Percentiles rank a stretch among this genome's conserved stretches.
phyloP scores from a whole-genome alignment of 108 stramenopile species.

The Licmophora abbreviata region DNA sequence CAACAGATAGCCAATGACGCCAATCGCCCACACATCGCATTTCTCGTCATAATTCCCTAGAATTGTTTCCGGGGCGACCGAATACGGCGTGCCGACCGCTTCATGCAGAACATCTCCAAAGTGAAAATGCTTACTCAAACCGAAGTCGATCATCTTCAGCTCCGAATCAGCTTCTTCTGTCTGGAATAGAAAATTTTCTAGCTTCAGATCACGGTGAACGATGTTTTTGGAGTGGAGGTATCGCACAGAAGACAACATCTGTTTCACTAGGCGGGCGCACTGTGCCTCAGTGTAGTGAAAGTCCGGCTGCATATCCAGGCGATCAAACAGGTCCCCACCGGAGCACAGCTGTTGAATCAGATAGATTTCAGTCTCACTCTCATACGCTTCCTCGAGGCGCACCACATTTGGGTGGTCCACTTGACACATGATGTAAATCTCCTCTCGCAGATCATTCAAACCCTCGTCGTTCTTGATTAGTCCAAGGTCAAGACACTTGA shows the following conservation, averaged over 20 bases:
- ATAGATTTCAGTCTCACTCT: conserved; percentile 58
- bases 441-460: conserved; percentile 58
- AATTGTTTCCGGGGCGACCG: conserved; percentile 87
- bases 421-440: conserved; percentile 85
- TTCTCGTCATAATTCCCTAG: conserved; percentile 69
- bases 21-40: conserved; percentile 81
- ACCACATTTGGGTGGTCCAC: conserved; percentile 88
- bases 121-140: conserved; percentile 75
- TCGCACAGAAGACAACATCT: conserved; percentile 81
- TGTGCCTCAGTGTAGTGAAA: conserved; percentile 76
- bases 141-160: conserved; percentile 86
- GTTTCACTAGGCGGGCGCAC: conserved; percentile 68
- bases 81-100: conserved; percentile 83
- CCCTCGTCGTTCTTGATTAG: conserved; percentile 51
- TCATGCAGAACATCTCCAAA: conserved; percentile 61
- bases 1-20: conserved; percentile 83
- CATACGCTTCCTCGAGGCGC: conserved; percentile 76
- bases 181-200: conserved; percentile 56
- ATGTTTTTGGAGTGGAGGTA: conserved; percentile 91
- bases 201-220: conserved; percentile 91
- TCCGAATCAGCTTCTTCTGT: conserved; percentile 33
- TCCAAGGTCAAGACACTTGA: conserved; percentile 69
- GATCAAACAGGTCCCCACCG: conserved; percentile 83
- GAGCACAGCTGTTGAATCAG: conserved; percentile 66
- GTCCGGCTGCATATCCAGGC: conserved; percentile 71